phyloP scores from a whole-genome alignment of 805 yeast genomes.

The Candida insectorum region DNA sequence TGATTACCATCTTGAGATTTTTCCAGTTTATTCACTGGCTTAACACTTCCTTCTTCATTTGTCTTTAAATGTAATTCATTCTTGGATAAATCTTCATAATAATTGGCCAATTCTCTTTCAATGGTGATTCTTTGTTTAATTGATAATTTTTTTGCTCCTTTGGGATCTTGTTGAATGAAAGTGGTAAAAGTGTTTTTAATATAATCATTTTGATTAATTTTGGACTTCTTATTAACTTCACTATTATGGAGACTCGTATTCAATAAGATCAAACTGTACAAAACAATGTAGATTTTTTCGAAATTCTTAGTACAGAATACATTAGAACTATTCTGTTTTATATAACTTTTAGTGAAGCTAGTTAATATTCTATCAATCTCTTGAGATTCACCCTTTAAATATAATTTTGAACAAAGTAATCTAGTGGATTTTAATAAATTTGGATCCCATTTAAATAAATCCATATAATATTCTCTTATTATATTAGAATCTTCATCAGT shows the following conservation, averaged over 20 bases:
- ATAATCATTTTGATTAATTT: constrained; percentile 39
- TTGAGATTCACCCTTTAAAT: constrained; percentile 79
- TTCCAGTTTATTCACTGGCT: background rate
- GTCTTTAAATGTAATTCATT: constrained; percentile 39
- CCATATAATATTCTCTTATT: constrained; percentile 45
- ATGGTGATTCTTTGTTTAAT: constrained; percentile 41
- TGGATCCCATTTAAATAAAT: constrained; percentile 43
- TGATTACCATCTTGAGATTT: background rate
- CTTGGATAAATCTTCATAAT: constrained; percentile 40
- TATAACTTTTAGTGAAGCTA: constrained; percentile 65
- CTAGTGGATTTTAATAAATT: constrained; percentile 57
- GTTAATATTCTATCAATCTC: constrained; percentile 73
- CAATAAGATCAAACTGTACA: constrained; percentile 67
- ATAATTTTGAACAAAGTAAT: constrained; percentile 59
- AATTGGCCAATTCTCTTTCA: constrained; percentile 41
- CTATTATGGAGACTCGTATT: constrained; percentile 74
- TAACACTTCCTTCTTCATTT: background rate
- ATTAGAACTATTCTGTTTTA: constrained; percentile 43
- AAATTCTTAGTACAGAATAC: constrained; percentile 48
- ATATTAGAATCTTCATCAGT: constrained; percentile 35
- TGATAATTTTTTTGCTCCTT: constrained; percentile 20
- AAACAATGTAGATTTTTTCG: constrained; percentile 62
- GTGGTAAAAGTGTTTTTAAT: constrained; percentile 41
- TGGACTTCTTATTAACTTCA: constrained; percentile 34
- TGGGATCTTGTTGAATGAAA: constrained; percentile 34